A percentile compares a stretch with the other conserved stretches of the same genome.
Conservation (phyloP, 306 rosid genomes). For the Amphicarpaea edgeworthii region DNA sequence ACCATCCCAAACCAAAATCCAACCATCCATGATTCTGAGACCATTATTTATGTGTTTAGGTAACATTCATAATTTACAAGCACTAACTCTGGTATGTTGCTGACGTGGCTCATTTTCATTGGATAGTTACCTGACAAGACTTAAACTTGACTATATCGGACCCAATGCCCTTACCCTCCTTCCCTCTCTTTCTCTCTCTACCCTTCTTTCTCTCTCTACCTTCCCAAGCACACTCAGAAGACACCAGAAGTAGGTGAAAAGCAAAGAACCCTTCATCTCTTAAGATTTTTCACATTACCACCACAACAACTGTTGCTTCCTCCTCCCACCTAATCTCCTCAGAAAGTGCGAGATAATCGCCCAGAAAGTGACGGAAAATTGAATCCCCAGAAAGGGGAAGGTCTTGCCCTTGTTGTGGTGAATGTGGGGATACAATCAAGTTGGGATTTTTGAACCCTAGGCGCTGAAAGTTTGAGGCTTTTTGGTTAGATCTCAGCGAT, state of each 20-base stretch:
- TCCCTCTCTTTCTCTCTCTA: constrained; percentile 34
- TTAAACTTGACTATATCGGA: constrained; percentile 60
- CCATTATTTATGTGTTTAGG: constrained; percentile 48
- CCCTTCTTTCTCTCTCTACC: constrained; percentile 44
- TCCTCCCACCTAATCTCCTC: constrained; percentile 66
- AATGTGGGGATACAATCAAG: constrained; percentile 34
- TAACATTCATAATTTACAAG: constrained; percentile 43
- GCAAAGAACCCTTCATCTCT: constrained; percentile 51
- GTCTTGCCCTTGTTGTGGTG: not conserved
- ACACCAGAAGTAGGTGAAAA: constrained; percentile 76
- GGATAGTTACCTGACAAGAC: constrained; percentile 35
- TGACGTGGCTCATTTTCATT: constrained; percentile 54
- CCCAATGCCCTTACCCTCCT: constrained; percentile 37
- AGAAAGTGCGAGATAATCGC: constrained; percentile 41
- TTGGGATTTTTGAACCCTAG: constrained; percentile 41
- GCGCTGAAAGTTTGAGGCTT: constrained; percentile 30
- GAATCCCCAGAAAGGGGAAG: constrained; percentile 14
- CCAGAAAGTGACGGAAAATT: constrained; percentile 38
- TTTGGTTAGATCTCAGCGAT: constrained; percentile 58
- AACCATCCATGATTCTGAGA: constrained; percentile 39
- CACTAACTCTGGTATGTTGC: constrained; percentile 2
- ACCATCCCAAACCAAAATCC: constrained; percentile 10
- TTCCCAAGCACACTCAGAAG: constrained; percentile 35
- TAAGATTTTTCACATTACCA: constrained; percentile 45
- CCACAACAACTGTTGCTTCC: constrained; percentile 60